A percentile compares a stretch with the other conserved stretches of the same genome.
phyloP scores from a whole-genome alignment of 805 yeast genomes.

The Candida suzukii region DNA sequence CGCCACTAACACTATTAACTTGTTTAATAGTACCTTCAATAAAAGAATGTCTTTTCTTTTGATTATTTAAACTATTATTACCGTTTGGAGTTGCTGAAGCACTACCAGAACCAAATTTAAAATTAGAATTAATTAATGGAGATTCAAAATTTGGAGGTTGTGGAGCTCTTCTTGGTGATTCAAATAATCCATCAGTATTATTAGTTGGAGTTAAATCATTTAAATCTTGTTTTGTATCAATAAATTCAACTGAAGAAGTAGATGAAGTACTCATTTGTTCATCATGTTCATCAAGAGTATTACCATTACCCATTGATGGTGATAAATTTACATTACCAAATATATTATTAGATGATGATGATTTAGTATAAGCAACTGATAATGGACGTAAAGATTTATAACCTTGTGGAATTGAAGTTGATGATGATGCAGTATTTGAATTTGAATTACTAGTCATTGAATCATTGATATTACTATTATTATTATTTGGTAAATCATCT shows the following conservation, averaged over 20 bases:
- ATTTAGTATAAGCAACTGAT: conserved; percentile 8
- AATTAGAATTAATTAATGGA: conserved; percentile 15
- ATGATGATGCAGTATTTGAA: neutral
- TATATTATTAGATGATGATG: neutral
- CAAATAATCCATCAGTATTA: conserved; percentile 27
- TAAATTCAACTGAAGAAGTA: neutral
- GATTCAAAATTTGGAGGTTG: conserved; percentile 44
- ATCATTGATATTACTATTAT: neutral
- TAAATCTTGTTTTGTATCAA: neutral
- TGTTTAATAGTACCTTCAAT: conserved; percentile 2
- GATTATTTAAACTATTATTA: neutral
- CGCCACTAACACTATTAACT: no score
- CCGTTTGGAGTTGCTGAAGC: conserved; percentile 6
- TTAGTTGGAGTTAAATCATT: neutral
- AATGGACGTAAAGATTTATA: conserved; percentile 11
- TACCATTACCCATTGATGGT: no score
- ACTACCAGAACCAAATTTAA: conserved; percentile 18
- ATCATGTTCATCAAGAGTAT: conserved; percentile 4
- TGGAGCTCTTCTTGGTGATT: conserved; percentile 71
- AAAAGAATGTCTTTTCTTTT: conserved; percentile 6
- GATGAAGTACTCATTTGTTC: conserved; percentile 5
- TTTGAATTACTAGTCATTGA: neutral
- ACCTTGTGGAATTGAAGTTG: neutral
- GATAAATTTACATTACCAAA: no score
- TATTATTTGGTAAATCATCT: conserved; percentile 28